phyloP scores from a whole-genome alignment of 1,139 yeast genomes.

The Ogataea hybrid region DNA sequence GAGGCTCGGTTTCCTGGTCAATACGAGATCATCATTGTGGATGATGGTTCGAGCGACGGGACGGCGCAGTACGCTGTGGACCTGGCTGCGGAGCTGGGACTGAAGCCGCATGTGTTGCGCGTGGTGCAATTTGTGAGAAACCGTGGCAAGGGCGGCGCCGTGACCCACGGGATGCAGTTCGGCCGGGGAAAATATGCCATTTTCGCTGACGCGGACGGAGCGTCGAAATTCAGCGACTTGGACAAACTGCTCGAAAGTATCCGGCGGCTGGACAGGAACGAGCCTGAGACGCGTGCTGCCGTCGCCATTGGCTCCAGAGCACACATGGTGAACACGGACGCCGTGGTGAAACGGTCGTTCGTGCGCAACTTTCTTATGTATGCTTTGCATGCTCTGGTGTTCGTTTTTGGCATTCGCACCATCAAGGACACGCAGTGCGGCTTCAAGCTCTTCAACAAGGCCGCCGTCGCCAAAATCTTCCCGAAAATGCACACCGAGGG shows the following conservation, averaged over 20 bases:
- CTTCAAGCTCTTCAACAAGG: no score
- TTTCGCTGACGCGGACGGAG: constrained; percentile 99
- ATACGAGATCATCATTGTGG: no score
- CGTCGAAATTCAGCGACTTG: constrained; percentile 77
- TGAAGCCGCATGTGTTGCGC: no score
- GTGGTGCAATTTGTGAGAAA: constrained; percentile 65
- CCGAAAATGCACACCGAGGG: no score
- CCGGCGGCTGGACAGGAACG: constrained; percentile 29
- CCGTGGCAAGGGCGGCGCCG: constrained; percentile 98
- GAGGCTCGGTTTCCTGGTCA: no score
- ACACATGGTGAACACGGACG: constrained; percentile 94
- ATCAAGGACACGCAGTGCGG: no score
- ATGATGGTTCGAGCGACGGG: no score
- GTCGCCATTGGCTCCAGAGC: constrained; percentile 93
- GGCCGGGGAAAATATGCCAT: constrained; percentile 70
- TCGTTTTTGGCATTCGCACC: constrained; percentile 80
- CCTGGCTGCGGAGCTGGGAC: no score
- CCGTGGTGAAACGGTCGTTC: constrained; percentile 89
- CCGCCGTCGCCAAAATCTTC: no score
- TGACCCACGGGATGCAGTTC: constrained; percentile 85
- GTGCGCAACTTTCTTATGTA: constrained; percentile 91
- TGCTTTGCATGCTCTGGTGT: constrained; percentile 84
- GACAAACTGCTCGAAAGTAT: constrained; percentile 49
- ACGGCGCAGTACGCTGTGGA: no score
- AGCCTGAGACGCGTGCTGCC: constrained; percentile 39